Base-by-base conservation (phyloP, 164 flowering plant species). In the Sedum album region DNA sequence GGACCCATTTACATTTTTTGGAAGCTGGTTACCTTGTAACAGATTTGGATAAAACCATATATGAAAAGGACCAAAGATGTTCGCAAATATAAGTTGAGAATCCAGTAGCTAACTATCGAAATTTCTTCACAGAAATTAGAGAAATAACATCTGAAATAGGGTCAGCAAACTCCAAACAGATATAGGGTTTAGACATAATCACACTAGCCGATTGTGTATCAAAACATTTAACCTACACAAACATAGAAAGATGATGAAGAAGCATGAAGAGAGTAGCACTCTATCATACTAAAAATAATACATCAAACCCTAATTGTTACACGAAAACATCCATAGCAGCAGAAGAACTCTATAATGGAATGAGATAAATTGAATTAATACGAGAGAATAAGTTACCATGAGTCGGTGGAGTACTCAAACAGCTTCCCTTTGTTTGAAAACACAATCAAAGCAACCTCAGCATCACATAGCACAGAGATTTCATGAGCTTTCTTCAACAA, bases 401-500 rank as follows among this genome's bases (percentile, higher is more conserved):
- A 69, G 46, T 69, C 71, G 53, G 55, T 69, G 55, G 71, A 60
- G 38, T 60, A 69, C 53, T 69, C 71, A 42, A 75, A 80, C 62
- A 80, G 79, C 65, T 80, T 80, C 21, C 82, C 82, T 61, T 75
- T 80, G 69, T 69, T 72, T 26, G 82, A 80, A 77, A 80, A 80
- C 73, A 80, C 76, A 66, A 80, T 75, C 55, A 77, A 26, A 36
- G 79, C 80, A 67, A 80, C 82, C 65, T 80, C 76, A 66, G 82
- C 82, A 72, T 80, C 82, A 53, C 82, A 80, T 9, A 80, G 44
- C 48, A 80, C 80, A 18, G 82, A 80, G 80, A 80, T 80, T 78
- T 80, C 82, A 66, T 77, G 80, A 41, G 82, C 79, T 62, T 80
- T 80, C 82, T 80, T 80, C 72, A 77, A 61, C 70, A 80, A 67